phyloP scores from a whole-genome alignment of 2,329 filamentous ascomycete species.

The Fusarium lateritium region DNA sequence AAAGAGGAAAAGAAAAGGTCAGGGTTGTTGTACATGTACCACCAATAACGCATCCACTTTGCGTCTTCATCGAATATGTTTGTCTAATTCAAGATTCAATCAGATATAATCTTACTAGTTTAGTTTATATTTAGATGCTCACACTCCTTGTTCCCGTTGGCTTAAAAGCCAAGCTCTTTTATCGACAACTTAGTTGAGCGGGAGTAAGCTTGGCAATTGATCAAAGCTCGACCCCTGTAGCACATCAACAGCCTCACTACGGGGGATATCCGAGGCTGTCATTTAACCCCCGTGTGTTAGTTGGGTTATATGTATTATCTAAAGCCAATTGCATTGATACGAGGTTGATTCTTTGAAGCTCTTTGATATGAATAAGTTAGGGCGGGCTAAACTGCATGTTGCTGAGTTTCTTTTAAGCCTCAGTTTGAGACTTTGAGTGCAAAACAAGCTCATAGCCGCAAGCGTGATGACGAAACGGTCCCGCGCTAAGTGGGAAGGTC shows the following conservation, averaged over 20 bases:
- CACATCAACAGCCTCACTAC: slow-evolving; percentile 26
- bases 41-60: neutral
- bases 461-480: slow-evolving; percentile 42
- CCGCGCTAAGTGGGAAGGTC: slow-evolving; percentile 29
- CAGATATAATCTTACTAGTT: too few species aligned
- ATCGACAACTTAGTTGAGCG: slow-evolving; percentile 14
- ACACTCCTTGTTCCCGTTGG: neutral
- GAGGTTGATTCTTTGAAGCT: too few species aligned
- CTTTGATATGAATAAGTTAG: too few species aligned
- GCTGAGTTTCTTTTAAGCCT: slow-evolving; percentile 28
- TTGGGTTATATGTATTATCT: too few species aligned
- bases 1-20: slow-evolving; percentile 8
- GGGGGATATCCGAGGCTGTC: neutral
- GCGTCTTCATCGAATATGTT: slow-evolving; percentile 1
- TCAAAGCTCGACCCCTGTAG: slow-evolving; percentile 37
- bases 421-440: slow-evolving; percentile 1
- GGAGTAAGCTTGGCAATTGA: slow-evolving; percentile 35
- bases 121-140: neutral
- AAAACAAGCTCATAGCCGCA: slow-evolving; percentile 44
- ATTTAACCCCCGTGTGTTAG: neutral
- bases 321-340: too few species aligned
- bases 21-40: slow-evolving; percentile 5
- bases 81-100: neutral
- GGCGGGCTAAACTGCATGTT: neutral
- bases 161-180: slow-evolving; percentile 7